These are phyloP conservation scores for Tulasnella sp. DNA, from an alignment of 768 basidiomycete species.

Conservation along the genomic window DNA sequence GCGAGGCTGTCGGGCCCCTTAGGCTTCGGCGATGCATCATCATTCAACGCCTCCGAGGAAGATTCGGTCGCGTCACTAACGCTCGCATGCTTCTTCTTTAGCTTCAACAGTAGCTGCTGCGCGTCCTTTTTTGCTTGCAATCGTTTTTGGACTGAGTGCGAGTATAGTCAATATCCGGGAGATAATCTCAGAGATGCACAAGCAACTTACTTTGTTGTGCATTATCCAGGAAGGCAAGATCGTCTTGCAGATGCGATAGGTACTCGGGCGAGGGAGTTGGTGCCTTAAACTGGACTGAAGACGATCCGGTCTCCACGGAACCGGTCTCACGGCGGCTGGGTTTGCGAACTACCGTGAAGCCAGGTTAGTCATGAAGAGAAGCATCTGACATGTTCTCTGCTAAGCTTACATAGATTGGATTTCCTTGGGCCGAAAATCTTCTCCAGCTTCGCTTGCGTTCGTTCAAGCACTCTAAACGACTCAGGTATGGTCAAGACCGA, in stretches of 20 bases:
- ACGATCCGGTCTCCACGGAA: not conserved
- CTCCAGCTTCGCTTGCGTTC: not conserved
- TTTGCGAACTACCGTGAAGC: not conserved
- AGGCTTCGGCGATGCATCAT: not conserved
- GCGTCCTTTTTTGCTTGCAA: not conserved
- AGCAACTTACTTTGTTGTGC: not conserved
- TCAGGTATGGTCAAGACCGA: too few relatives aligned
- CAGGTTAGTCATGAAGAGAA: too few relatives aligned
- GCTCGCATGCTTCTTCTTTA: not conserved
- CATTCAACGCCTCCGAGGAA: not conserved
- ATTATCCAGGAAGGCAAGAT: not conserved
- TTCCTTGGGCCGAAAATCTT: not conserved
- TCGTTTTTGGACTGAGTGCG: not conserved
- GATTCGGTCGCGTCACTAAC: not conserved
- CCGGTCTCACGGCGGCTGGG: not conserved
- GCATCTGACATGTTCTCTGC: not conserved
- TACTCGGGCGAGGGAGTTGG: not conserved
- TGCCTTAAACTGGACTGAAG: not conserved
- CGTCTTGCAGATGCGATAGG: not conserved
- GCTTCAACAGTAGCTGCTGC: not conserved
- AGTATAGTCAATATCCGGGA: not conserved
- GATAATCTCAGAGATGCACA: not conserved
- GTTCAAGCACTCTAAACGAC: not conserved
- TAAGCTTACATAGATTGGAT: not conserved
- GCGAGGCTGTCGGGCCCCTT: not conserved